These are phyloP conservation scores for Sugiyamaella grinbergsii DNA, from an alignment of 1,139 yeast species.

Conservation along the genomic window DNA sequence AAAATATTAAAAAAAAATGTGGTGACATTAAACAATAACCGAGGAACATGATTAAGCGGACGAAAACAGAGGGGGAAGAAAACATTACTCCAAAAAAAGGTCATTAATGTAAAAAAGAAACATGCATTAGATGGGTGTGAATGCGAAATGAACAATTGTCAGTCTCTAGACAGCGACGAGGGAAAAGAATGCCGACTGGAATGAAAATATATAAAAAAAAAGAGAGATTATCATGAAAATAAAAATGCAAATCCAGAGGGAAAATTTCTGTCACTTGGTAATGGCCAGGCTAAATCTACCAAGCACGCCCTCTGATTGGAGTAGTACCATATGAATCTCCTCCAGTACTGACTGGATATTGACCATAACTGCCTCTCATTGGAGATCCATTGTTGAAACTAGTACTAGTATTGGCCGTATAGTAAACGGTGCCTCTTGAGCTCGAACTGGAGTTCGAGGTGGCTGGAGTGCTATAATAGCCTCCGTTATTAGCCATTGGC, in stretches of 20 bases:
- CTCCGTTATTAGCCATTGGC: conserved; percentile 40
- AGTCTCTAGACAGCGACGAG: too few species aligned
- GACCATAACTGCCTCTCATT: conserved; percentile 11
- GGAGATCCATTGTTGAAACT: conserved; percentile 14
- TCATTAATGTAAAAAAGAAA: conserved; percentile 9
- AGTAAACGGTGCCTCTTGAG: conserved; percentile 9
- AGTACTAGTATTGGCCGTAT: conserved; percentile 11
- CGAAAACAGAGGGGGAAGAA: not conserved
- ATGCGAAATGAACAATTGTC: not conserved
- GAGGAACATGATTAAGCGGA: not conserved
- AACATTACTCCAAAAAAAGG: conserved; percentile 1
- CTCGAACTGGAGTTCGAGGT: not conserved
- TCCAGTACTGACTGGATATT: conserved; percentile 15
- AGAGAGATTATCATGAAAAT: conserved; percentile 15
- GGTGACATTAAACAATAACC: not conserved
- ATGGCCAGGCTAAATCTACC: not conserved
- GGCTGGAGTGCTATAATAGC: conserved; percentile 7
- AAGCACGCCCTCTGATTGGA: conserved; percentile 14
- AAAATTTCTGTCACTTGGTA: not conserved
- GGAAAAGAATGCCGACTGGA: not conserved
- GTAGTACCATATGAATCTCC: conserved; percentile 13
- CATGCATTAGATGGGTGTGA: conserved; percentile 17
- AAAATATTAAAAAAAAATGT: conserved; percentile 1
- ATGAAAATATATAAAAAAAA: conserved; percentile 3
- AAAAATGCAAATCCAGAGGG: not conserved